Percentiles rank a stretch among this genome's conserved stretches.
Evolutionary conservation across 1,284 basidiomycete genomes (phyloP).

Genomic region (Mycena sp.): DNA sequence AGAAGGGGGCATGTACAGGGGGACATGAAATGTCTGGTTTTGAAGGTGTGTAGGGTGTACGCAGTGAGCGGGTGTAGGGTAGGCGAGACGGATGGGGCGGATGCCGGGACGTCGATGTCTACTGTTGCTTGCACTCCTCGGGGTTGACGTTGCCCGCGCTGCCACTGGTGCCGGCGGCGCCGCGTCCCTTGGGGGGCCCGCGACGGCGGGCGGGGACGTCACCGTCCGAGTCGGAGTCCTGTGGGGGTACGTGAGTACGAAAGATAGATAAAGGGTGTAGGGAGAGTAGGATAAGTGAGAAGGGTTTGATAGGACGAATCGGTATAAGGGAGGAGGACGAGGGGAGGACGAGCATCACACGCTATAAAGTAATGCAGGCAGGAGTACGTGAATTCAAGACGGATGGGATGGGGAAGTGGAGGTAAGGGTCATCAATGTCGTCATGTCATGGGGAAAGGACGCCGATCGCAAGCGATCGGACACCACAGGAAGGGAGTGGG

Average conservation of each 20-base stretch:
- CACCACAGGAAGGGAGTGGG: no score
- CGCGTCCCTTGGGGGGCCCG: slow-evolving; percentile 64
- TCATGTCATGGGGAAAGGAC: no score
- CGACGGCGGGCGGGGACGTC: slow-evolving; percentile 67
- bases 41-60: neutral
- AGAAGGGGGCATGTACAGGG: neutral
- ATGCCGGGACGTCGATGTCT: slow-evolving; percentile 15
- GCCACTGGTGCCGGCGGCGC: slow-evolving; percentile 34
- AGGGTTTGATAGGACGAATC: neutral
- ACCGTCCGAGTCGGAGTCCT: slow-evolving; percentile 72
- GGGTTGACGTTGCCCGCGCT: slow-evolving; percentile 65
- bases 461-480: no score
- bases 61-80: neutral
- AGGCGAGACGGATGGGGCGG: neutral
- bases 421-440: no score
- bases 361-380: no score
- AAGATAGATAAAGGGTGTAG: neutral
- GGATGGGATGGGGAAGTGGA: no score
- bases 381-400: no score
- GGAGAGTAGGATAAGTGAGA: neutral
- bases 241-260: neutral
- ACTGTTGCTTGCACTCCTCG: slow-evolving; percentile 91
- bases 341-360: no score
- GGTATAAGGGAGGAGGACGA: neutral
- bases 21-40: neutral